Evolutionary conservation across 306 rosid genomes (phyloP), one percentile per base, ranked within the genome.

Genomic region (Echinosophora koreensis): DNA sequence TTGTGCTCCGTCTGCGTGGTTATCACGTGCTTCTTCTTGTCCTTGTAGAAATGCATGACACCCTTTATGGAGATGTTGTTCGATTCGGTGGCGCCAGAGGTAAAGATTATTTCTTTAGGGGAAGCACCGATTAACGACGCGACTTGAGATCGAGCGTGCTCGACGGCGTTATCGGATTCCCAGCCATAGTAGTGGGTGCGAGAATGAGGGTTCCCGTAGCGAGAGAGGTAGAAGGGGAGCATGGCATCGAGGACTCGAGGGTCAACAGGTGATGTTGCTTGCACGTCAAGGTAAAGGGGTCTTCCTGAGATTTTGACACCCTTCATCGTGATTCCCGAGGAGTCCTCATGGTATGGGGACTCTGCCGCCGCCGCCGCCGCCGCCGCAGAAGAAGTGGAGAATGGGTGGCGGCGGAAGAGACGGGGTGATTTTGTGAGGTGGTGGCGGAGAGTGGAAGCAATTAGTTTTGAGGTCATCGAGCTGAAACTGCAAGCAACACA

Each of bases 1-100:
- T 94, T 90, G 87, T 92, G 98, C 92, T 94, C 98, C 4, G 98
- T 94, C 69, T 92, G 98, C 44, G 96, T 92, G 1, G 98, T 95
- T 35, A 95, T 81, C 46, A 90, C 87, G 42, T 95, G 98, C 8
- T 74, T 84, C 77, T 92, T 94, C 93, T 92, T 92, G 11, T 95
- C 98, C 84, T 52, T 87, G 35, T 90, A 90, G 84, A 92, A 95
- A 41, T 86, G 93, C 96, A 92, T 70, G 5, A 86, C 97, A 30
- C 98, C 97, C 71, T 92, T 92, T 3, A 92, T 52, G 3, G 97
- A 92, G 62, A 95, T 88, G 77, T 92, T 92, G 80, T 95, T 95
- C 34, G 91, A 89, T 60, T 94, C 97, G 0, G 98, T 94, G 1
- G 98, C 97, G 9, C 98, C 97, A 6, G 98, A 95, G 58, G 97